Base-by-base conservation (phyloP, 768 basidiomycete species). In the Rhizopogon sp. region DNA sequence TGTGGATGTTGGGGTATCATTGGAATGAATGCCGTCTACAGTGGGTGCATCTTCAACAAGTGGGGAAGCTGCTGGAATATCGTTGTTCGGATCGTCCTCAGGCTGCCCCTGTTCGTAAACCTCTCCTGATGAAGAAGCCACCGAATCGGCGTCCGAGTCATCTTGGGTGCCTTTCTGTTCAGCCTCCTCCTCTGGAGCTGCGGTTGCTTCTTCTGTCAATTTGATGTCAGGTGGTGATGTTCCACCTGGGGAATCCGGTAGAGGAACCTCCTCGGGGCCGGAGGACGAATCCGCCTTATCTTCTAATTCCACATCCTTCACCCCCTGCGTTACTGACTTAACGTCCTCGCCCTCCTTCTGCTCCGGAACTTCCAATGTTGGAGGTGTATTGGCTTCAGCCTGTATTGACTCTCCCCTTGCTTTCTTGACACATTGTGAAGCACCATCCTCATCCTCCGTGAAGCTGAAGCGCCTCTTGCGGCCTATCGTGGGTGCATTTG, bases 301-400 rank as follows among this genome's bases (percentile, higher is more conserved):
- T 39, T 80, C 79, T 47, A 88, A 69, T 52, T 83, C 86, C 49
- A 88, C 87, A 58, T 84, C 77, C 58, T 84, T 75, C 47, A 89
- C 88, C 4, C 86, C 87, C 62, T 79, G 65, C 0, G 86, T 87
- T 57, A 90, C 85, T 61, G 84, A 85, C 65, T 84, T 87, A 22
- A 89, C 85, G 33, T 73, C 82, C 54, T 72, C 71, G n/a, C 60
- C 64, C 53, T 70, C 73, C 37, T 73, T 62, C 28, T 61, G 58
- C 22, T 69, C 64, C 31, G 62, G 61, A 35, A 56, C 56, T 17
- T 64, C 62, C 29, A 64, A 41, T 20, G 54, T 57, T 39, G 68
- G 64, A 39, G 60, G 62, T 25, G 58, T 45, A 45, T 67, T 71
- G 29, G 57, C 58, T 60, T 66, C 61, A 56, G 67, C 58, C 57